Conservation (phyloP, 768 basidiomycete genomes). For the Leccinum longicurvipes region DNA sequence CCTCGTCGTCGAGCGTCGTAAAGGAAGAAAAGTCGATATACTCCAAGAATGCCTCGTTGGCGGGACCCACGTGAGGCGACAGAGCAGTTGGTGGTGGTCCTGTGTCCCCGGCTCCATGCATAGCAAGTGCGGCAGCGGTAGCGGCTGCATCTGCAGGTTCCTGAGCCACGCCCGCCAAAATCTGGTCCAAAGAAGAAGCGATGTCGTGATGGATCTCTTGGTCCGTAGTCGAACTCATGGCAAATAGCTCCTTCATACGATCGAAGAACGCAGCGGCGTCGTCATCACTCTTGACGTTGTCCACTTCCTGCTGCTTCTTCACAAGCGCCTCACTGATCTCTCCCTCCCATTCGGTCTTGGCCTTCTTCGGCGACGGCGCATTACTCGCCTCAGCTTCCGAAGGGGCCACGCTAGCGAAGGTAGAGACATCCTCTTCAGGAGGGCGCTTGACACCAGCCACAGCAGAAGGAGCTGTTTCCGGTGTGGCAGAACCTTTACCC, state of each 20-base stretch:
- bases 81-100: slow-evolving; percentile 32
- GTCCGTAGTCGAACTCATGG: slow-evolving; percentile 40
- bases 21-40: slow-evolving; percentile 70
- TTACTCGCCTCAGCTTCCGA: slow-evolving; percentile 35
- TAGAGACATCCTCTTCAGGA: slow-evolving; percentile 32
- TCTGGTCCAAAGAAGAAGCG: slow-evolving; percentile 57
- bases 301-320: slow-evolving; percentile 38
- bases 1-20: slow-evolving; percentile 51
- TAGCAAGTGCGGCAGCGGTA: slow-evolving; percentile 27
- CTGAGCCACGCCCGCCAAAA: slow-evolving; percentile 55
- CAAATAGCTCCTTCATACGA: slow-evolving; percentile 61
- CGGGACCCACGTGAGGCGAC: slow-evolving; percentile 36
- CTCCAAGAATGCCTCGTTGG: slow-evolving; percentile 40
- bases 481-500: slow-evolving; percentile 32
- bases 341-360: slow-evolving; percentile 70
- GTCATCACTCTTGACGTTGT: slow-evolving; percentile 60
- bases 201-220: slow-evolving; percentile 45
- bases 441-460: slow-evolving; percentile 34
- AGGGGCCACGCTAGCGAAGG: slow-evolving; percentile 29
- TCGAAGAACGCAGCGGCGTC: slow-evolving; percentile 62
- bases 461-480: slow-evolving; percentile 30
- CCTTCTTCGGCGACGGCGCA: slow-evolving; percentile 68
- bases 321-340: slow-evolving; percentile 49
- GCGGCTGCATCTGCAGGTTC: slow-evolving; percentile 36
- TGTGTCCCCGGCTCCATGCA: slow-evolving; percentile 25